A percentile compares a stretch with the other conserved stretches of the same genome.
These are phyloP conservation scores for Mycocentrospora acerina DNA, from an alignment of 2,329 filamentous ascomycete species.

Conservation along the genomic window DNA sequence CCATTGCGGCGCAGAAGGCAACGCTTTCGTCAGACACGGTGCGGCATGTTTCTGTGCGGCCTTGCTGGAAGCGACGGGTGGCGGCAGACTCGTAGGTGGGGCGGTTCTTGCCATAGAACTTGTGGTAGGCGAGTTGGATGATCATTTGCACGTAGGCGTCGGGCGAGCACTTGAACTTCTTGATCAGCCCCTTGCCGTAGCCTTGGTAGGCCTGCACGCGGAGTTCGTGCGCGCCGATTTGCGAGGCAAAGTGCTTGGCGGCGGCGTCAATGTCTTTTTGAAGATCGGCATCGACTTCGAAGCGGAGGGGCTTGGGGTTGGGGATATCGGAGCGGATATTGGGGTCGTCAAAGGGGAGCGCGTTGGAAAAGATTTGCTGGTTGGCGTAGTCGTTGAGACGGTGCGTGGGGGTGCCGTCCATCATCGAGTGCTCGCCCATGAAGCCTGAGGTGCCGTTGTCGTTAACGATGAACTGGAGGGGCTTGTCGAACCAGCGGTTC, in stretches of 20 bases:
- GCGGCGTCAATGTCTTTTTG: slow-evolving; percentile 78
- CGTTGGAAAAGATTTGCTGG: slow-evolving; percentile 89
- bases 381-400: slow-evolving; percentile 94
- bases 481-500: slow-evolving; percentile 99
- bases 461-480: slow-evolving; percentile 95
- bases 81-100: slow-evolving; percentile 97
- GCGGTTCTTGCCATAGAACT: slow-evolving; percentile 98
- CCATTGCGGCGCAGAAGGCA: slow-evolving; percentile 86
- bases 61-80: slow-evolving; percentile 91
- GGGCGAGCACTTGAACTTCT: slow-evolving; percentile 98
- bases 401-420: slow-evolving; percentile 98
- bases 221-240: slow-evolving; percentile 87
- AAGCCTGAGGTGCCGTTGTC: slow-evolving; percentile 98
- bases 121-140: slow-evolving; percentile 96
- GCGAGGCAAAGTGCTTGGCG: slow-evolving; percentile 71
- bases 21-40: slow-evolving; percentile 88
- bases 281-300: slow-evolving; percentile 73
- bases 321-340: slow-evolving; percentile 78
- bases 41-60: slow-evolving; percentile 94
- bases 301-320: slow-evolving; percentile 75
- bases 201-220: slow-evolving; percentile 94
- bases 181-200: slow-evolving; percentile 97
- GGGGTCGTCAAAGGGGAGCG: slow-evolving; percentile 83
- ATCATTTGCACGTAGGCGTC: slow-evolving; percentile 98
- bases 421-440: slow-evolving; percentile 99